Percentiles rank a stretch among this genome's conserved stretches.
phyloP scores from a whole-genome alignment of 2,329 filamentous ascomycete genomes.

The Rosellinia necatrix region DNA sequence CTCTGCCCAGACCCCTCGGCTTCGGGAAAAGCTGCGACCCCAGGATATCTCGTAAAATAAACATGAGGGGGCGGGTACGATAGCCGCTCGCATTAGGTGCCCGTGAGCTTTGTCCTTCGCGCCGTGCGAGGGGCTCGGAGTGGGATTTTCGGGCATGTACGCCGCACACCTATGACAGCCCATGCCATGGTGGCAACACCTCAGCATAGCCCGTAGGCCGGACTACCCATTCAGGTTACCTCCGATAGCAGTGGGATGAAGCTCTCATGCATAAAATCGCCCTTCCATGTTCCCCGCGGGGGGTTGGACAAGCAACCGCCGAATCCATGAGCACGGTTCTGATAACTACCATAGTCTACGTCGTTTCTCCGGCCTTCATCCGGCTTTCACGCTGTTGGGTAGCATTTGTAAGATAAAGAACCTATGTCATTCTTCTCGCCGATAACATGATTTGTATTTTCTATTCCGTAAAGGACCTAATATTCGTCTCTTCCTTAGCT shows the following conservation, averaged over 20 bases:
- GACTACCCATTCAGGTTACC: conserved; percentile 3
- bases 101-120: background rate
- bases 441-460: background rate
- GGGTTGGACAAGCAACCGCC: too few species aligned
- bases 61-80: background rate
- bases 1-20: too few species aligned
- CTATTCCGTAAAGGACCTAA: background rate
- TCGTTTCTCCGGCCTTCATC: background rate
- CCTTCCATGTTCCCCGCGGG: too few species aligned
- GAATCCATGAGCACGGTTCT: too few species aligned
- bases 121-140: background rate
- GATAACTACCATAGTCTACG: background rate
- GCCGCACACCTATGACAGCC: background rate
- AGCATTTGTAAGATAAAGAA: conserved; percentile 2
- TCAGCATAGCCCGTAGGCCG: conserved; percentile 6
- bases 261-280: background rate
- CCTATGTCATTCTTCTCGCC: background rate
- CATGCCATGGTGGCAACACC: background rate
- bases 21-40: too few species aligned
- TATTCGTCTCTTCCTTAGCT: background rate
- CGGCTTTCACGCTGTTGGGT: background rate
- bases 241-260: conserved; percentile 1
- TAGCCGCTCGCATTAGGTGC: background rate
- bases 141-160: background rate
- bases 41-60: background rate